Evolutionary conservation across 2,329 filamentous ascomycete species (phyloP).

Genomic region (Calonectria fujianensis): DNA sequence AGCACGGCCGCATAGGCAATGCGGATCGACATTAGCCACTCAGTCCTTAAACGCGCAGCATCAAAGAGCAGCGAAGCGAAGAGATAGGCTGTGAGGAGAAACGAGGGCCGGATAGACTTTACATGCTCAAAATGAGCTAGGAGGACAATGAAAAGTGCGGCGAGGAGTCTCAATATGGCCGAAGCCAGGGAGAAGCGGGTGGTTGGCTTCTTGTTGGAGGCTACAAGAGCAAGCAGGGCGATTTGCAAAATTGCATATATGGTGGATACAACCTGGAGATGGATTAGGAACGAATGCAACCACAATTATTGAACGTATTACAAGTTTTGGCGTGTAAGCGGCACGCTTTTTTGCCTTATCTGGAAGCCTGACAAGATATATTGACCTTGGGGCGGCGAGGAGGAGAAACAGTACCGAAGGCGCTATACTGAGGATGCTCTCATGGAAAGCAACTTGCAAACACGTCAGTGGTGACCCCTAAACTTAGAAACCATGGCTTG

Average conservation of each 20-base stretch:
- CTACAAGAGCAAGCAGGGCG: slow-evolving; percentile 52
- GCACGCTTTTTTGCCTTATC: slow-evolving; percentile 52
- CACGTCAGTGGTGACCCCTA: slow-evolving; percentile 34
- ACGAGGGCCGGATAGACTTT: slow-evolving; percentile 59
- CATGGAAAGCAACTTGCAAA: slow-evolving; percentile 55
- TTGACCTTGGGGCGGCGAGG: slow-evolving; percentile 47
- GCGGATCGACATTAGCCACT: slow-evolving; percentile 57
- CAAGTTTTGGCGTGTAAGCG: slow-evolving; percentile 56
- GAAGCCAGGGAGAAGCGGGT: slow-evolving; percentile 56
- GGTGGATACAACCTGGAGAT: slow-evolving; percentile 49
- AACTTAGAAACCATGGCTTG: background rate
- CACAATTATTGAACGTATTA: slow-evolving; percentile 10
- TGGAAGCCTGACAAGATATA: slow-evolving; percentile 50
- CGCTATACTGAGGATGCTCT: slow-evolving; percentile 53
- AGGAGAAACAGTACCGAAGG: slow-evolving; percentile 54
- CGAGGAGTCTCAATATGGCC: slow-evolving; percentile 54
- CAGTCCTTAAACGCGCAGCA: slow-evolving; percentile 56
- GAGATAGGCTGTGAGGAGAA: slow-evolving; percentile 56
- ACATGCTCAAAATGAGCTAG: slow-evolving; percentile 58
- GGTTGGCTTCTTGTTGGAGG: slow-evolving; percentile 51
- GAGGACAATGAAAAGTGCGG: slow-evolving; percentile 54
- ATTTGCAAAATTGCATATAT: slow-evolving; percentile 53
- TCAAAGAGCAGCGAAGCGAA: slow-evolving; percentile 58
- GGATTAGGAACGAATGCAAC: background rate
- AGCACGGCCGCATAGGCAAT: slow-evolving; percentile 52